Evolutionary conservation across 2,329 filamentous ascomycete species (phyloP), one percentile per base, ranked within the genome.

Genomic region (Clarireedia hainanense): DNA sequence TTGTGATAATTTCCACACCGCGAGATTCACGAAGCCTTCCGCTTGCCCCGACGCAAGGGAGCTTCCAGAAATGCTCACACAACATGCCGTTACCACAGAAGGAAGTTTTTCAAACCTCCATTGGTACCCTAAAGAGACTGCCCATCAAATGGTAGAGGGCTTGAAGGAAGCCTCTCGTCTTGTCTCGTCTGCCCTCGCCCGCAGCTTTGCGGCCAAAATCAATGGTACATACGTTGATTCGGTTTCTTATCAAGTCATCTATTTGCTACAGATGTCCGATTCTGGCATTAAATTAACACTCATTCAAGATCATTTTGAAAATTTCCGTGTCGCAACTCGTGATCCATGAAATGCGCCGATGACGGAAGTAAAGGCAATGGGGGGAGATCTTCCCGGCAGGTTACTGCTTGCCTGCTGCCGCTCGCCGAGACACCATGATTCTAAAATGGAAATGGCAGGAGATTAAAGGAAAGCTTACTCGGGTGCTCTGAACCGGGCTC

Each of bases 1-100:
- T 36, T 48, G 46, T 48, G 27, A 26, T 24, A 47, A n/a, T 50
- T 51, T 27, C 26, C 30, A 52, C 42, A 52, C 27, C n/a, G 42
- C 17, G 39, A 52, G 50, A 52, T 60, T 46, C 24, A 55, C 37
- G 52, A 60, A 60, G 57, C 56, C 59, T 57, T 58, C 54, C 55
- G 53, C 51, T 59, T 40, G 54, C 60, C 57, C 59, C 55, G 62
- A 57, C 61, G 61, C 64, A 65, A 64, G 63, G 63, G 60, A 62
- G 58, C 51, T 45, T 52, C 26, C 27, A 50, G n/a, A 50, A 23
- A 54, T 40, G 53, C 52, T 59, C 40, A 54, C 55, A 62, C 57
- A 57, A 27, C 58, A 60, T 58, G 43, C 56, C 58, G 57, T 59
- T 61, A 23, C 34, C 17, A 26, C 6, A 46, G 17, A 47, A 24